A percentile compares a stretch with the other conserved stretches of the same genome.
Conservation (phyloP, 108 stramenopile genomes). For the Chaetoceros muelleri region DNA sequence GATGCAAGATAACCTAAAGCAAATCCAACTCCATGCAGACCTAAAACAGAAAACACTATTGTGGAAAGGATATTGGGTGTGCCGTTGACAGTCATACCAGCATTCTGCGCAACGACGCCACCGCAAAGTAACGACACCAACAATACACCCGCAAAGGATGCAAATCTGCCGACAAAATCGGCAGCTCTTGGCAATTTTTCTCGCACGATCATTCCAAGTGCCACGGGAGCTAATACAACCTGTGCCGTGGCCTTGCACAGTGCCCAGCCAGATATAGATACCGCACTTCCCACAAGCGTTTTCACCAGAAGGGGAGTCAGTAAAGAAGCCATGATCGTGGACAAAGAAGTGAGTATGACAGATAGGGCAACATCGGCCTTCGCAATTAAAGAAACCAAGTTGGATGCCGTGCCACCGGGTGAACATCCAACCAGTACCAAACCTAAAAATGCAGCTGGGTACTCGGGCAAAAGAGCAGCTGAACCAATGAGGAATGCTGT, state of each 20-base stretch:
- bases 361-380: slow-evolving; percentile 91
- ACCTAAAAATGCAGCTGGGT: slow-evolving; percentile 45
- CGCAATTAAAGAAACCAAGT: slow-evolving; percentile 87
- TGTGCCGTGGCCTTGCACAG: slow-evolving; percentile 61
- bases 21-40: slow-evolving; percentile 78
- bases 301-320: slow-evolving; percentile 82
- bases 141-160: slow-evolving; percentile 77
- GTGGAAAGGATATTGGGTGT: slow-evolving; percentile 20
- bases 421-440: slow-evolving; percentile 73
- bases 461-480: slow-evolving; percentile 44
- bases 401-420: slow-evolving; percentile 92
- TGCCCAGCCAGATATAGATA: slow-evolving; percentile 54
- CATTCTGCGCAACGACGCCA: slow-evolving; percentile 82
- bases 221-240: slow-evolving; percentile 83
- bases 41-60: slow-evolving; percentile 50
- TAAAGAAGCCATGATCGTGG: slow-evolving; percentile 77
- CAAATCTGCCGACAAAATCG: slow-evolving; percentile 47
- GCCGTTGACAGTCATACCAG: slow-evolving; percentile 17
- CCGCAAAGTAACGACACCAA: slow-evolving; percentile 88
- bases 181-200: slow-evolving; percentile 44
- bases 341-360: slow-evolving; percentile 81
- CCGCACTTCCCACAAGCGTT: slow-evolving; percentile 61
- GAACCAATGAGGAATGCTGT: slow-evolving; percentile 57
- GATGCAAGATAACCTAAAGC: slow-evolving; percentile 65
- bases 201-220: slow-evolving; percentile 78